A percentile compares a stretch with the other conserved stretches of the same genome.
Evolutionary conservation across 1,284 basidiomycete genomes (phyloP).

Genomic region (Trichosporon coremiiforme): DNA sequence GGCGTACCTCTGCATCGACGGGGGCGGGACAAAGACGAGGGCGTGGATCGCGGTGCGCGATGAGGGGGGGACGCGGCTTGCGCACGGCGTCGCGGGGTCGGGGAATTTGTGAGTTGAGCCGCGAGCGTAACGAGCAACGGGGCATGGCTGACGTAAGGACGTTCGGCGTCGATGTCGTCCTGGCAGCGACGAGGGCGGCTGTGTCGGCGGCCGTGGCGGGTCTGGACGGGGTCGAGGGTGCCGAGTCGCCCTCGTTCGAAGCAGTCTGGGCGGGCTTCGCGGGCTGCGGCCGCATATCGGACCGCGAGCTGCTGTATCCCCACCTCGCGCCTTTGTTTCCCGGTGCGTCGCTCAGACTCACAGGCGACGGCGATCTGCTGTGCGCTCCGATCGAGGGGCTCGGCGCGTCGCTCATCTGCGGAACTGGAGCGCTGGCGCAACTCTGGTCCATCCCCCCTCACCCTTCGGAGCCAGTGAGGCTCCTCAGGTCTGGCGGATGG

Average conservation of each 20-base stretch:
- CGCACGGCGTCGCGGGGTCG: slow-evolving; percentile 28
- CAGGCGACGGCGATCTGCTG: slow-evolving; percentile 30
- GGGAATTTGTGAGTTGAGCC: slow-evolving; percentile 28
- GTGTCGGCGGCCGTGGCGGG: neutral
- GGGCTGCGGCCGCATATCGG: slow-evolving; percentile 28
- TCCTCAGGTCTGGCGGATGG: slow-evolving; percentile 28
- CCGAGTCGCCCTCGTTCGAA: slow-evolving; percentile 1
- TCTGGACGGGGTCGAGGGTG: neutral
- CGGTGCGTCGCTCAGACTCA: slow-evolving; percentile 22
- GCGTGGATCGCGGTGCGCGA: slow-evolving; percentile 22
- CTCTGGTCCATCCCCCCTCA: slow-evolving; percentile 21
- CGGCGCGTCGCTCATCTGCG: slow-evolving; percentile 31
- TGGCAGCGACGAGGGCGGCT: slow-evolving; percentile 23
- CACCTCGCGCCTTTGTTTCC: slow-evolving; percentile 21
- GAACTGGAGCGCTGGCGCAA: slow-evolving; percentile 26
- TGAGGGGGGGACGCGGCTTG: neutral
- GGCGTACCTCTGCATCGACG: slow-evolving; percentile 31
- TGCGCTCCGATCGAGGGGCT: slow-evolving; percentile 22
- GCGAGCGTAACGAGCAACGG: neutral
- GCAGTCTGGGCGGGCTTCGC: slow-evolving; percentile 29
- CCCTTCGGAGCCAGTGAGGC: neutral
- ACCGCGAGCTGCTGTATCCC: slow-evolving; percentile 23
- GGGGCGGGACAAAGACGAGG: slow-evolving; percentile 34
- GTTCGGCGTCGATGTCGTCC: slow-evolving; percentile 24
- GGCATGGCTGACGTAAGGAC: slow-evolving; percentile 23